Evolutionary conservation across 2,329 filamentous ascomycete genomes (phyloP).

Genomic region (Lojkania enalia): DNA sequence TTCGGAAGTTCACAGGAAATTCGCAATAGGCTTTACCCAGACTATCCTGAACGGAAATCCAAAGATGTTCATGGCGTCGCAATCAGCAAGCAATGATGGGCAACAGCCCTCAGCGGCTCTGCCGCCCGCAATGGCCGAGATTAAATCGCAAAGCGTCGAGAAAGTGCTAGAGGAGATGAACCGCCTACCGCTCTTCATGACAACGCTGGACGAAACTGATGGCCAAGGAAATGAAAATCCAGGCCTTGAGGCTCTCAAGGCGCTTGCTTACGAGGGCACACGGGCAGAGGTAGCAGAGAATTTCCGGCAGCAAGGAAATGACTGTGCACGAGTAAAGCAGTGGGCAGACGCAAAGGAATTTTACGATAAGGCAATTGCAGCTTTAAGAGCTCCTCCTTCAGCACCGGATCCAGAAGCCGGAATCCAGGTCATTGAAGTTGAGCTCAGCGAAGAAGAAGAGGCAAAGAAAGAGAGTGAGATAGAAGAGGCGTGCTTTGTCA

Average conservation of each 20-base stretch:
- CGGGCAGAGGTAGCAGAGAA: constrained; percentile 78
- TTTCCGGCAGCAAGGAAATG: constrained; percentile 92
- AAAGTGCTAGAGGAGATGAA: constrained; percentile 68
- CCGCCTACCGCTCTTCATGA: constrained; percentile 91
- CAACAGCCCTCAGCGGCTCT: constrained; percentile 48
- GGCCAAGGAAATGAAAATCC: constrained; percentile 72
- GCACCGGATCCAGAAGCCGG: constrained; percentile 46
- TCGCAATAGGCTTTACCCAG: too few species aligned
- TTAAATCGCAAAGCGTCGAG: constrained; percentile 60
- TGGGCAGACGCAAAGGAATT: constrained; percentile 88
- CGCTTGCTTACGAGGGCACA: constrained; percentile 90
- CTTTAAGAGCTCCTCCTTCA: constrained; percentile 65
- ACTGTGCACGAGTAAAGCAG: constrained; percentile 72
- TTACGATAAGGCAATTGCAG: constrained; percentile 81
- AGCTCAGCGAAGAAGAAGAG: constrained; percentile 63
- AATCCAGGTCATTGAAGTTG: constrained; percentile 50
- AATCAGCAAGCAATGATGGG: constrained; percentile 7
- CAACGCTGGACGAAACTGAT: constrained; percentile 69
- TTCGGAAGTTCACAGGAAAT: too few species aligned
- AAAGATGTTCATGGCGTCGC: background rate
- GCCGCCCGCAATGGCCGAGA: constrained; percentile 62
- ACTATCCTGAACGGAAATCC: too few species aligned
- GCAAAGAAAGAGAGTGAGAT: constrained; percentile 63
- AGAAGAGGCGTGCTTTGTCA: constrained; percentile 78
- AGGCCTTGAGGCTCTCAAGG: constrained; percentile 82